These are phyloP conservation scores for Sorghum bicolor DNA, from an alignment of 176 grass and related monocot species.

Conservation along the genomic window DNA sequence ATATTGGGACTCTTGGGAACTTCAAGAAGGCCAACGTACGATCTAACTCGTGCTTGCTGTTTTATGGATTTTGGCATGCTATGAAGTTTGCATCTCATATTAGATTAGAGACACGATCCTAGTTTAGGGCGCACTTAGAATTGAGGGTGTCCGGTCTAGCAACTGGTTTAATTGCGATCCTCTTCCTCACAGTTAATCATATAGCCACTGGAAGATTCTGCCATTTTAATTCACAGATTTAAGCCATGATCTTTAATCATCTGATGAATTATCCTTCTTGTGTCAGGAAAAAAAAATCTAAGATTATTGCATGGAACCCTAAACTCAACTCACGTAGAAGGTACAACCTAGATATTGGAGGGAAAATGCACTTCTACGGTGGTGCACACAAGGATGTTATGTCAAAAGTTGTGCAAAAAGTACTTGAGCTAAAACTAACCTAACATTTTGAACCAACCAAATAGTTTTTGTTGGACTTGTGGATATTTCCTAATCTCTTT, in stretches of 20 bases:
- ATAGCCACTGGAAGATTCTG: neutral
- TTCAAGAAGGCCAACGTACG: constrained; percentile 67
- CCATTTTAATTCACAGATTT: neutral
- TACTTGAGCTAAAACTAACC: neutral
- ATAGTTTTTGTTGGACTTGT: neutral
- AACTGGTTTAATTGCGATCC: neutral
- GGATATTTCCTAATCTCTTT: neutral
- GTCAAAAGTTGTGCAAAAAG: neutral
- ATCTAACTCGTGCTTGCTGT: neutral
- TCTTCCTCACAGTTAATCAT: neutral
- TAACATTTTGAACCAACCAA: neutral
- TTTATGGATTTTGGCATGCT: neutral
- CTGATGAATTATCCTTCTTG: neutral
- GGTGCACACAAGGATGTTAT: neutral
- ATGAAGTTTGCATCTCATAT: neutral
- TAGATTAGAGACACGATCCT: neutral
- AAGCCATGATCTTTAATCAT: neutral
- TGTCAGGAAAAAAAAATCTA: neutral
- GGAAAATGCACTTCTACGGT: neutral
- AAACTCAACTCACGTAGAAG: neutral
- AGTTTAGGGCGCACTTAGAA: neutral
- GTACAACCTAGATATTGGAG: neutral
- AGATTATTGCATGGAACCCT: neutral
- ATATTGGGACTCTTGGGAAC: constrained; percentile 53
- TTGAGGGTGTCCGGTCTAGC: neutral